Evolutionary conservation across 2,329 filamentous ascomycete species (phyloP), one percentile per base, ranked within the genome.

Genomic region (Elsinoe perseae): DNA sequence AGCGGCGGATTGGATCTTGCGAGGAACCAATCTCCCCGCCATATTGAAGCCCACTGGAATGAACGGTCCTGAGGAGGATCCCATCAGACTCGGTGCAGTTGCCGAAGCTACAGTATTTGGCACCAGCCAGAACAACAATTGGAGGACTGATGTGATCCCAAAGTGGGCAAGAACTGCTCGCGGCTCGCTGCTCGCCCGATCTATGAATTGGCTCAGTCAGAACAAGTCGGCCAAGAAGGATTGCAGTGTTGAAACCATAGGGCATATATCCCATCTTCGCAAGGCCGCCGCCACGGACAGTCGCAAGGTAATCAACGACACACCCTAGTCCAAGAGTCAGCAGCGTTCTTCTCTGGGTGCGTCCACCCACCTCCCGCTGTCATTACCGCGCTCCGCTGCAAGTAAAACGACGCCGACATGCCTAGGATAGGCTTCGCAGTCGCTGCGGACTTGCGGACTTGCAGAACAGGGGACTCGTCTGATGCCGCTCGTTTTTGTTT

Each of bases 241-340:
- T 72, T 0, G 82, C 82, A 2, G 80, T 82, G 46, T 76, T 82
- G 61, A 80, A 80, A 2, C 81, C 82, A 0, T 81, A 78, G 0
- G 81, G 78, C 0, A 86, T 77, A 53, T 85, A 86, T 0, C 82
- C 82, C 66, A 83, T 79, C 16, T 77, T 70, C 0, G 77, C 72
- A 0, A 85, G 68, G 1, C 79, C 70, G 0, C 81, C 82, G 2
- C 77, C 70, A 0, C 82, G 78, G n/a, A 81, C 79, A 2, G 75
- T 74, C 5, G 84, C 78, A 2, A 86, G 73, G 56, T 82, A 86
- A 60, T 84, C 80, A 1, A 85, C 82, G 0, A 85, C 77, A 83
- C 82, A 86, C 1, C 83, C 81, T 27, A 14, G 18, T 43, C 5
- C 18, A 12, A 20, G 9, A 14, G 10, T 8, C 4, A 23, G 8